Evolutionary conservation across 2,329 filamentous ascomycete genomes (phyloP).

Genomic region (Pyrenophora graminea): DNA sequence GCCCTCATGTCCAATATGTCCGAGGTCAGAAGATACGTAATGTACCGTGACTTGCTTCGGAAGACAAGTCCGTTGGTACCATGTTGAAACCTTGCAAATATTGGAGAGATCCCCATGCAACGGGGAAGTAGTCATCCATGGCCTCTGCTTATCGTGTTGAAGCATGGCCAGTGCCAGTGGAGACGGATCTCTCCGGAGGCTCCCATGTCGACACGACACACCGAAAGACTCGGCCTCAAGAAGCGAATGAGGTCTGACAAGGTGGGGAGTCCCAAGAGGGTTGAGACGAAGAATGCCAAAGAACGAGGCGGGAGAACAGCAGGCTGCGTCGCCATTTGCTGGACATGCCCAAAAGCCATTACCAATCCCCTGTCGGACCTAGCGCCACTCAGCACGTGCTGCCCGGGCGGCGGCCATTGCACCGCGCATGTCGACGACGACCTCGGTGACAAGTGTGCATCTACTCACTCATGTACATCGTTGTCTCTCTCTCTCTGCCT

Average conservation of each 20-base stretch:
- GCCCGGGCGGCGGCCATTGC: constrained; percentile 18
- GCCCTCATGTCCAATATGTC: no score
- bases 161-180: constrained; percentile 4
- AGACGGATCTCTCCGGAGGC: background rate
- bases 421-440: constrained; percentile 38
- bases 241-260: background rate
- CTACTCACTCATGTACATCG: background rate
- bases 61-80: background rate
- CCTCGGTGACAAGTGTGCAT: constrained; percentile 26
- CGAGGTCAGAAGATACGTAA: background rate
- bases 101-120: background rate
- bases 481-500: background rate
- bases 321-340: constrained; percentile 7
- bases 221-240: no score
- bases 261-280: background rate
- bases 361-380: constrained; percentile 41
- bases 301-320: constrained; percentile 3
- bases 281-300: background rate
- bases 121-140: background rate
- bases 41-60: background rate
- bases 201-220: background rate
- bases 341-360: constrained; percentile 28
- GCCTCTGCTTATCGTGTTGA: background rate
- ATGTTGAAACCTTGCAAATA: background rate
- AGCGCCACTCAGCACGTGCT: constrained; percentile 36